Evolutionary conservation across 2,329 filamentous ascomycete species (phyloP).

Genomic region (Fusarium hainanense): DNA sequence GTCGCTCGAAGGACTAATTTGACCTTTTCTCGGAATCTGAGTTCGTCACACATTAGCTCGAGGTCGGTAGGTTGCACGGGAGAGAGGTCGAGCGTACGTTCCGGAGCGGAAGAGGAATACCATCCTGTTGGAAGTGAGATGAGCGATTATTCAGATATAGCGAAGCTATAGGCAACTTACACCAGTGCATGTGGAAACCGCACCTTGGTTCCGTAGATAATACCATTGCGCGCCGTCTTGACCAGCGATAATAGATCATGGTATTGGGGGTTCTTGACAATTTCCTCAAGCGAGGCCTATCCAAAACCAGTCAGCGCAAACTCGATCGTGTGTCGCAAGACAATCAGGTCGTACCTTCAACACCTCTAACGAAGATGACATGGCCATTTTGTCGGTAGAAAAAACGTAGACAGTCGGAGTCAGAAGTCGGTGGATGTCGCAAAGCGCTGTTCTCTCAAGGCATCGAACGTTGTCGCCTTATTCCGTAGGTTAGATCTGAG

Average conservation of each 20-base stretch:
- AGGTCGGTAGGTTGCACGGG: background rate
- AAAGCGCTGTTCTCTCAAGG: slow-evolving; percentile 11
- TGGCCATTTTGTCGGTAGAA: slow-evolving; percentile 45
- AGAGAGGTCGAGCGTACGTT: slow-evolving; percentile 65
- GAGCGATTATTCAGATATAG: slow-evolving; percentile 19
- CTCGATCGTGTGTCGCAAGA: background rate
- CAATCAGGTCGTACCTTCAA: slow-evolving; percentile 43
- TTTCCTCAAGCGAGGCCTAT: slow-evolving; percentile 76
- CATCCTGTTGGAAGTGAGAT: slow-evolving; percentile 70
- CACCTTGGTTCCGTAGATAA: slow-evolving; percentile 96
- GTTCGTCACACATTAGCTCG: slow-evolving; percentile 30
- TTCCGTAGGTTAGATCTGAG: slow-evolving; percentile 8
- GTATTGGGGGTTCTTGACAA: slow-evolving; percentile 85
- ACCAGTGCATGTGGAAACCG: slow-evolving; percentile 98
- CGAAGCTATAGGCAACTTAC: slow-evolving; percentile 49
- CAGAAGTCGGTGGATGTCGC: slow-evolving; percentile 9
- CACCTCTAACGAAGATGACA: slow-evolving; percentile 44
- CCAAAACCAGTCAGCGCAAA: slow-evolving; percentile 23
- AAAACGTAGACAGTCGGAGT: slow-evolving; percentile 12
- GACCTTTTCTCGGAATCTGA: slow-evolving; percentile 77
- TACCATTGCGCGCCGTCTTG: slow-evolving; percentile 95
- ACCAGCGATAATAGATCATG: slow-evolving; percentile 85
- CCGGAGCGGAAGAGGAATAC: slow-evolving; percentile 95
- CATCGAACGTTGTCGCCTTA: slow-evolving; percentile 33
- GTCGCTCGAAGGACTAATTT: slow-evolving; percentile 86